Base-by-base conservation (phyloP, 2,329 filamentous ascomycete species). In the Beauveria scarabaeidicola region DNA sequence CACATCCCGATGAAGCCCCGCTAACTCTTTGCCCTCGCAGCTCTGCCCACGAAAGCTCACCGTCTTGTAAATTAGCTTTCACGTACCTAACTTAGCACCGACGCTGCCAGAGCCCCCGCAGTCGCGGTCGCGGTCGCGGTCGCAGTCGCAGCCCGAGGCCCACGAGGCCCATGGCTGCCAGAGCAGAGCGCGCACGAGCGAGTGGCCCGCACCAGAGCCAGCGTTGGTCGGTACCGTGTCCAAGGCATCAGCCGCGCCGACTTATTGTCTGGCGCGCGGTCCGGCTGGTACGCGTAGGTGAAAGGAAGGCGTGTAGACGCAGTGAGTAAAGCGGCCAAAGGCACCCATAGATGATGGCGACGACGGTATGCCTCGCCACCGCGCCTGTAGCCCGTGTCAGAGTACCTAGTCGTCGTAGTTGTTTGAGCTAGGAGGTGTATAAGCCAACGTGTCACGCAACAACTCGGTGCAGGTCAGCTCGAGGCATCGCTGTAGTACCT, bases 291-390 rank as follows among this genome's bases (percentile, higher is more conserved):
- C 36, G 44, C 57, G 61, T 66, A 64, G 52, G 32, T 36, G 4
- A 36, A 66, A 65, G 50, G 43, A n/a, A 4, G 64, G 66, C 6
- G 63, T 66, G 57, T 62, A 63, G n/a, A 48, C 64, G 52, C 65
- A 64, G 27, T 66, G 61, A 38, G 66, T 66, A 50, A 66, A 52
- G 52, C 65, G 64, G 52, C 64, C 63, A 58, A 65, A 64, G 55
- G 52, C 63, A 41, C 64, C 63, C 43, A 64, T 62, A 63, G 47
- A 60, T 55, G 58, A 63, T 48, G 55, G 43, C 36, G 5, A 62
- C 51, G 51, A 61, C 54, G 8, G 32, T 48, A 17, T 40, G 8
- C 13, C 32, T 57, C 10, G 54, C 44, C 43, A 21, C 44, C 25
- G 29, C 29, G 32, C 44, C 54, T 7, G 44, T 19, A n/a, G 54